Percentiles rank a stretch among this genome's conserved stretches.
These are phyloP conservation scores for Cucumis cinereus DNA, from an alignment of 306 rosid species.

Conservation along the genomic window DNA sequence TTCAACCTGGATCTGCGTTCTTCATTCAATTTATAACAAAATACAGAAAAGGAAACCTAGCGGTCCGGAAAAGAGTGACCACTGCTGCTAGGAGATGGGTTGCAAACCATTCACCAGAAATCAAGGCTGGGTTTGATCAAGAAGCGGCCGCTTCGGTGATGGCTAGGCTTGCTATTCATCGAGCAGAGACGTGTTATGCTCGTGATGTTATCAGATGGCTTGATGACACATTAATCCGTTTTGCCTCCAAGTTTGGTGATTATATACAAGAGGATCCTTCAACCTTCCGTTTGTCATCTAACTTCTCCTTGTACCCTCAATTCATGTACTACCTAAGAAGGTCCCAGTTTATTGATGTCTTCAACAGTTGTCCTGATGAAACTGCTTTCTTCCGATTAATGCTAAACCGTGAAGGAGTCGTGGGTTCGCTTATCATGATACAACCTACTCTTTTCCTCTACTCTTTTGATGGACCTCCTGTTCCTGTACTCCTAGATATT, in stretches of 20 bases:
- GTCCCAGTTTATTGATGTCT: slow-evolving; percentile 84
- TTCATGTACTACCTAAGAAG: slow-evolving; percentile 81
- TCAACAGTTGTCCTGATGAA: slow-evolving; percentile 72
- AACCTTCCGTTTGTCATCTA: slow-evolving; percentile 60
- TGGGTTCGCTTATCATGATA: slow-evolving; percentile 80
- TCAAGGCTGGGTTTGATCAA: slow-evolving; percentile 81
- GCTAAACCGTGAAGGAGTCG: slow-evolving; percentile 80
- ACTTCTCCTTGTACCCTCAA: slow-evolving; percentile 81
- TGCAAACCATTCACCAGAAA: slow-evolving; percentile 54
- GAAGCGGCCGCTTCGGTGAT: slow-evolving; percentile 84
- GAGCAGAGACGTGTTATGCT: slow-evolving; percentile 61
- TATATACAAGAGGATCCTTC: slow-evolving; percentile 78
- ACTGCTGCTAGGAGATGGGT: slow-evolving; percentile 97
- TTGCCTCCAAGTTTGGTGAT: slow-evolving; percentile 80
- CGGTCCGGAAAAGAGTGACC: slow-evolving; percentile 55
- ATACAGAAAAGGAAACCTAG: slow-evolving; percentile 61
- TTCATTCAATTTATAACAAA: slow-evolving; percentile 62
- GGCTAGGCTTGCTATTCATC: slow-evolving; percentile 76
- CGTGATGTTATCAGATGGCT: slow-evolving; percentile 88
- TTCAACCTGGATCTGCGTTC: slow-evolving; percentile 72
- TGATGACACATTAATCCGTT: slow-evolving; percentile 53
- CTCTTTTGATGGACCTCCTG: slow-evolving; percentile 80
- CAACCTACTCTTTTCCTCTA: slow-evolving; percentile 81
- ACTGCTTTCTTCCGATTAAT: slow-evolving; percentile 71
- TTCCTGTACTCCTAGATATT: slow-evolving; percentile 75